A percentile compares a stretch with the other conserved stretches of the same genome.
These are phyloP conservation scores for Pythium rishiriense DNA, from an alignment of 352 stramenopile species.

Conservation along the genomic window DNA sequence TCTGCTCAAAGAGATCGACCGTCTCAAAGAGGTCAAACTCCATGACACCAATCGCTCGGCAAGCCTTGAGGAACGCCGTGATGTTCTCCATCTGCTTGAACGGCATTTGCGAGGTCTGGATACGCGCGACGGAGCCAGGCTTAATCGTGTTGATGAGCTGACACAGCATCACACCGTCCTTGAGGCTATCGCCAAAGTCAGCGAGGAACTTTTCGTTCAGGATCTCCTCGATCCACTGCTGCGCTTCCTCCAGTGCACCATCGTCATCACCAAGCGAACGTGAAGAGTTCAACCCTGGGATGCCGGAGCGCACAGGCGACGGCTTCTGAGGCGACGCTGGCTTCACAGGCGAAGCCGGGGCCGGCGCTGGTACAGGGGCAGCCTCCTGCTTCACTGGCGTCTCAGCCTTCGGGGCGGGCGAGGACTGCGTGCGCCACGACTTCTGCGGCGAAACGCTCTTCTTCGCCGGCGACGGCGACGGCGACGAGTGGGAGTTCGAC, in stretches of 20 bases:
- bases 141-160: slow-evolving; percentile 83
- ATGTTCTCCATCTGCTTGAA: slow-evolving; percentile 95
- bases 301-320: slow-evolving; percentile 22
- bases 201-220: slow-evolving; percentile 64
- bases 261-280: slow-evolving; percentile 15
- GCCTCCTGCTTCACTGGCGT: neutral
- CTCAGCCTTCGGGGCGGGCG: neutral
- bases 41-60: slow-evolving; percentile 78
- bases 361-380: neutral
- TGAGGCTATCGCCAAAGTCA: slow-evolving; percentile 68
- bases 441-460: slow-evolving; percentile 6
- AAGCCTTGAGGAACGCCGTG: slow-evolving; percentile 82
- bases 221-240: slow-evolving; percentile 80
- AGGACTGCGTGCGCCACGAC: slow-evolving; percentile 5
- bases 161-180: slow-evolving; percentile 86
- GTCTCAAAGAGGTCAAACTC: slow-evolving; percentile 92
- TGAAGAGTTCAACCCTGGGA: slow-evolving; percentile 39
- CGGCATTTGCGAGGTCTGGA: slow-evolving; percentile 86
- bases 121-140: slow-evolving; percentile 53
- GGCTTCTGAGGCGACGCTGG: slow-evolving; percentile 14
- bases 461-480: slow-evolving; percentile 10
- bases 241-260: slow-evolving; percentile 46
- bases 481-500: slow-evolving; percentile 5
- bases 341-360: slow-evolving; percentile 17
- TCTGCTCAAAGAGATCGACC: slow-evolving; percentile 88